Base-by-base conservation (phyloP, 805 yeast species). In the Lipomyces japonicus region DNA sequence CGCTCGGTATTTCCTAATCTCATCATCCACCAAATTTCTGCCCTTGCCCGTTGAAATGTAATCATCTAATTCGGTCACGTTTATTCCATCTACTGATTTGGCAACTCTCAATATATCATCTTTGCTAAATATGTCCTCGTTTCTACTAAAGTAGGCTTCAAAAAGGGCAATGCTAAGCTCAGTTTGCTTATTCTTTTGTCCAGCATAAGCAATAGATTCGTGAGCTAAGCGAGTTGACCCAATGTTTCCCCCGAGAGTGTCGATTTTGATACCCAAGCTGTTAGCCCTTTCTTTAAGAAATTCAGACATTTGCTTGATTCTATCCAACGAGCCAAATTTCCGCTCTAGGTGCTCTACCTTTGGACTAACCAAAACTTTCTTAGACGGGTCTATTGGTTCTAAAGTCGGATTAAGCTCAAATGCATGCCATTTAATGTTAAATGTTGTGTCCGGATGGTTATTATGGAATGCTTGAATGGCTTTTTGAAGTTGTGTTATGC, bases 151-250 rank as follows among this genome's bases (percentile, higher is more conserved):
- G 44, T 44, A 43, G n/a, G 44, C 53, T 14, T 44, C 52, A 30
- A 52, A 52, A 10, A 52, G 42, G 7, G 56, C 56, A 3, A 48
- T 23, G 34, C 50, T 48, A 22, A 52, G 39, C 31, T 48, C 56
- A 5, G 49, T 48, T 48, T 52, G 56, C 41, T 41, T 41, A 16
- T 47, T 50, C 46, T 48, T 48, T 32, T 37, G 38, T 25, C 26
- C 35, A 1, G 56, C 56, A 31, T 35, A 48, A 3, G 22, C 50
- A 21, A 44, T 44, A 1, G 53, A 49, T 39, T 48, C 50, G 42
- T 52, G 56, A 31, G 42, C 49, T 10, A 45, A 42, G n/a, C 38
- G 38, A 9, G 56, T 52, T 12, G 51, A 39, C 9, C 56, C 56
- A 5, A 44, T 26, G 9, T 44, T 44, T 10, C 46, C 56, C 16